Base-by-base conservation (phyloP, 139 green algal genomes). In the Coccomyxa sp. region DNA sequence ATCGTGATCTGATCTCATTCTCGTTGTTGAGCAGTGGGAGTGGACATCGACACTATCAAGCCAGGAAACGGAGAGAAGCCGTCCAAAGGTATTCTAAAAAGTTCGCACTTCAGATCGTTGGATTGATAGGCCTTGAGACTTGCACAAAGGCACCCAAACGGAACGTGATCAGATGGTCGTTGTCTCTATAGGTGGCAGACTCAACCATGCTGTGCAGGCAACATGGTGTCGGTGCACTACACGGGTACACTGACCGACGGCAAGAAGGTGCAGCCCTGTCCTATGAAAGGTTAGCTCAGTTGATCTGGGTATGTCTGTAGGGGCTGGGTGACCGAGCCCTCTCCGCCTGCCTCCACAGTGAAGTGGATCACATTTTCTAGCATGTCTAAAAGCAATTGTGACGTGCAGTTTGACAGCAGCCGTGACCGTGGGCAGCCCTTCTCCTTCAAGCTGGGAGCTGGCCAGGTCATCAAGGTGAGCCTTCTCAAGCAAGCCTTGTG, bases 371-470 rank as follows among this genome's bases (percentile, higher is more conserved):
- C 16, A 12, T 58, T 58, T 58, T 58, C 16, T 16, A 58, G 14
- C 14, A 29, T 58, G 16, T 58, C 44, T 29, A 58, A 29, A 12
- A 12, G 44, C 38, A 76, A 85, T 10, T 74, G 95, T 74, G 93
- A 93, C 44, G 86, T 80, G 38, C 92, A 95, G 85, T 97, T 97
- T 76, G 93, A 97, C 76, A 82, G 77, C 35, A 83, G 39, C 36
- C 83, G 80, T 10, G 88, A 94, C 70, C 83, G 91, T 6, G 76
- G 74, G n/a, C n/a, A 87, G 55, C 87, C 85, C 2, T 85, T 91
- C 39, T 73, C 85, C 6, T 94, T 94, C 87, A 78, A 69, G 50
- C 50, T 64, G 50, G 50, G 50, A 64, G 50, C 50, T 64, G 80
- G 64, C n/a, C 24, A 71, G 35, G 64, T 71, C 24, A 71, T 39